Conservation (phyloP, 306 rosid genomes). For the Dalbergia cultrata region DNA sequence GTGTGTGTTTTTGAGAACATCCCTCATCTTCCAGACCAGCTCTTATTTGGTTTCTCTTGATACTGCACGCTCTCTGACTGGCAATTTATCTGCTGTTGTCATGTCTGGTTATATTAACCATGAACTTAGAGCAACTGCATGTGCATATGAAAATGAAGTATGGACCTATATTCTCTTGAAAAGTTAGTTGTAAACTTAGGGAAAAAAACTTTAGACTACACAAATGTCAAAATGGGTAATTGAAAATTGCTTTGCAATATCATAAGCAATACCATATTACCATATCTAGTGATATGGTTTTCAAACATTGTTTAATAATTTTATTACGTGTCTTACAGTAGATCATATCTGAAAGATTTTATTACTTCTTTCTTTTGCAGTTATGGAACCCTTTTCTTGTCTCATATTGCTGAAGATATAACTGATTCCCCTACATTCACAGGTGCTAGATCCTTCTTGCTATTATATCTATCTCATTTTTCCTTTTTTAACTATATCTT, state of each 20-base stretch:
- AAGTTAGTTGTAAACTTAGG: background rate
- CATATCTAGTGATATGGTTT: slow-evolving; percentile 19
- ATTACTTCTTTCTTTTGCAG: slow-evolving; percentile 52
- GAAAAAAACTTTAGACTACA: slow-evolving; percentile 10
- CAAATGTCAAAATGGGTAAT: slow-evolving; percentile 1
- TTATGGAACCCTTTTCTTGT: slow-evolving; percentile 85
- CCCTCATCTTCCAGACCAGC: slow-evolving; percentile 4
- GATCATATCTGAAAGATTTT: background rate
- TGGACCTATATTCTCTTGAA: background rate
- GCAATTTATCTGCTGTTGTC: slow-evolving; percentile 20
- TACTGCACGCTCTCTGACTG: slow-evolving; percentile 10
- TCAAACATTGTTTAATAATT: slow-evolving; percentile 28
- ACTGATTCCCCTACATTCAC: slow-evolving; percentile 82
- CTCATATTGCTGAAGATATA: slow-evolving; percentile 85
- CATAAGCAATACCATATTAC: slow-evolving; percentile 22
- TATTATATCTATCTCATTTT: slow-evolving; percentile 16
- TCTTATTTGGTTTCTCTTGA: slow-evolving; percentile 26
- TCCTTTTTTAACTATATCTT: slow-evolving; percentile 31
- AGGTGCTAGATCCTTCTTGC: slow-evolving; percentile 64
- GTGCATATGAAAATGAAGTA: background rate
- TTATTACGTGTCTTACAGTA: slow-evolving; percentile 9
- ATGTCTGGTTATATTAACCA: background rate
- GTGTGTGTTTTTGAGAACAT: slow-evolving; percentile 27
- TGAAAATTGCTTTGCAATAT: background rate
- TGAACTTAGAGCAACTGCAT: slow-evolving; percentile 16